Evolutionary conservation across 116 monocot species (phyloP).

Genomic region (Zostera marina): DNA sequence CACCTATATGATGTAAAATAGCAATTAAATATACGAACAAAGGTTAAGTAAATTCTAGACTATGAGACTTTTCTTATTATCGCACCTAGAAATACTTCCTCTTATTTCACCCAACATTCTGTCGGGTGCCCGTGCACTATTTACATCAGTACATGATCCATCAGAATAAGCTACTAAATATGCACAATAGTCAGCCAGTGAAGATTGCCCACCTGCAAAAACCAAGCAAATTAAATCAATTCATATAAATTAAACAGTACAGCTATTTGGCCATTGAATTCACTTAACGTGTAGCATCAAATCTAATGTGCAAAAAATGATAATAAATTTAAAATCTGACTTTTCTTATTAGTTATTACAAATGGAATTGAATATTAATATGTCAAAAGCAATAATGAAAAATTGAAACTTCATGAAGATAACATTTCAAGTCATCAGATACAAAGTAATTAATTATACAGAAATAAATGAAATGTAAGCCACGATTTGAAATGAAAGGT

Average conservation of each 20-base stretch:
- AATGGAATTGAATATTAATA: too few relatives aligned
- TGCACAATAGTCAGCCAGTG: slow-evolving; percentile 95
- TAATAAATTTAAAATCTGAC: too few relatives aligned
- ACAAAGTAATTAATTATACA: background rate
- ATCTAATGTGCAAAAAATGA: background rate
- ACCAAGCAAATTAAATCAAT: slow-evolving; percentile 1
- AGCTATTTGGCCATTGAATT: background rate
- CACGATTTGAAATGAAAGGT: background rate
- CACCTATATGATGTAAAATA: slow-evolving; percentile 37
- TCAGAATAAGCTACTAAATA: slow-evolving; percentile 99
- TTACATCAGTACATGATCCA: slow-evolving; percentile 91
- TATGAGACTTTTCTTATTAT: background rate
- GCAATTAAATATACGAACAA: background rate
- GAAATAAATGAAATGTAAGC: background rate
- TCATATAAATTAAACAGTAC: background rate
- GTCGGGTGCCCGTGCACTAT: slow-evolving; percentile 84
- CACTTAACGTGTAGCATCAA: background rate
- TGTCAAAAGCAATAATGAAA: background rate
- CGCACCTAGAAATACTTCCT: slow-evolving; percentile 87
- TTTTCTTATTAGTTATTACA: too few relatives aligned
- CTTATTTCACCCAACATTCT: slow-evolving; percentile 94
- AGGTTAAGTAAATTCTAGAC: background rate
- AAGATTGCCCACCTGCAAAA: slow-evolving; percentile 86
- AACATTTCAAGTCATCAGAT: background rate
- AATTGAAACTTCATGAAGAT: background rate